Percentiles rank a stretch among this genome's conserved stretches.
phyloP scores from a whole-genome alignment of 768 basidiomycete genomes.

The Lactarius sanguifluus region DNA sequence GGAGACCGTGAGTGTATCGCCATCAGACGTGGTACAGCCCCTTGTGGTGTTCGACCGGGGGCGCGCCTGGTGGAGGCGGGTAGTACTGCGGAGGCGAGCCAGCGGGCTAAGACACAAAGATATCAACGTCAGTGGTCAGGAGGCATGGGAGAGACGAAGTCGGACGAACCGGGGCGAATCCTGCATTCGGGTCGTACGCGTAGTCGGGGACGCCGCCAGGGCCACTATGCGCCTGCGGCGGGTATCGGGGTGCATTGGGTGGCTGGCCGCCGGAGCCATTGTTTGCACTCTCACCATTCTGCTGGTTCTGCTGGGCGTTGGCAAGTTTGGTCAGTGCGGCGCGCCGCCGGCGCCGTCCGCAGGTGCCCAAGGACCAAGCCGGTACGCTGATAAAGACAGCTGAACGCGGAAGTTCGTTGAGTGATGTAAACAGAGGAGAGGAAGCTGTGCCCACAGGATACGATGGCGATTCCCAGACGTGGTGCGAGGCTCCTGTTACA shows the following conservation, averaged over 20 bases:
- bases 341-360: conserved; percentile 5
- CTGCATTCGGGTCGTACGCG: conserved; percentile 4
- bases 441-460: not conserved
- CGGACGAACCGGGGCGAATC: conserved; percentile 12
- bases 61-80: conserved; percentile 4
- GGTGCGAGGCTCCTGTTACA: not conserved
- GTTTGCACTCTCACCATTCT: not conserved
- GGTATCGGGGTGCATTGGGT: conserved; percentile 1
- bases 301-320: not conserved
- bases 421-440: not conserved
- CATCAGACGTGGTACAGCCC: not conserved
- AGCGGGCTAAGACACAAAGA: not conserved
- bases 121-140: not conserved
- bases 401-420: not conserved
- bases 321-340: not conserved
- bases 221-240: conserved; percentile 2
- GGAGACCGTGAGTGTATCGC: too few species aligned
- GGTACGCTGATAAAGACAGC: not conserved
- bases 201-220: not conserved
- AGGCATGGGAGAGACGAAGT: not conserved
- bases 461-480: not conserved
- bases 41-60: not conserved
- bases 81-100: conserved; percentile 8
- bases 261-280: not conserved
- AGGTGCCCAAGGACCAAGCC: too few species aligned